Base-by-base conservation (phyloP, 1,139 yeast species). In the Geotrichum aggregatum region DNA sequence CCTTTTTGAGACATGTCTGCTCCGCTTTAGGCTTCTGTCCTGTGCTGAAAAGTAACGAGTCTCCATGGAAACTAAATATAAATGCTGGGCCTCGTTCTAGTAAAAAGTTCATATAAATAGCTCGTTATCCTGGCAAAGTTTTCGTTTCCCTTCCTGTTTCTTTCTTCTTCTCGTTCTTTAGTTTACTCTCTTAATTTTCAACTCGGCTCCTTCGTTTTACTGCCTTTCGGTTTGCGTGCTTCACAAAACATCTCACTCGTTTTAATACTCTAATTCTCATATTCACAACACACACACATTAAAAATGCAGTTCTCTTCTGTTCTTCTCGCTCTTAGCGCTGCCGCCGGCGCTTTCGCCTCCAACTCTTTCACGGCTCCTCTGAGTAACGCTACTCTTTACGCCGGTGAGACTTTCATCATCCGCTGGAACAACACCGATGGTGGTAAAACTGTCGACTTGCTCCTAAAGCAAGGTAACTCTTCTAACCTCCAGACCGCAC, bases 381-480 rank as follows among this genome's bases (percentile, higher is more conserved):
- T 60, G 39, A 60, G 59, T 18, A 58, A 58, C 55, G 64, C 59
- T 44, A 56, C 63, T 49, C 58, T 68, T 48, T 54, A 59, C 40
- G 70, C 73, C 49, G 73, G 73, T 36, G 54, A 61, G 43, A 50
- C 63, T 42, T 61, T 66, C 55, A 59, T 64, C 45, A 60, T 71
- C 56, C 50, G 61, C 46, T 71, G 74, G 74, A 61, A 62, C 56
- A 61, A 62, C 60, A 65, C 68, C 49, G 62, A 59, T 35, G 67
- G 64, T 45, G 72, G 71, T 44, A 55, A 61, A 53, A 56, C 62
- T 46, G 65, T 70, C 54, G 63, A 66, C 56, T 60, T 71, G 38
- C 50, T 59, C 44, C 63, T 71, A 45, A 59, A 58, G 58, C 44
- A 66, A 55, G 74, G 74, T 14, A 56, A 61, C 44, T 52, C 71